Evolutionary conservation across 2,329 filamentous ascomycete species (phyloP), one percentile per base, ranked within the genome.

Genomic region (Aspergillus quadrilineatus): DNA sequence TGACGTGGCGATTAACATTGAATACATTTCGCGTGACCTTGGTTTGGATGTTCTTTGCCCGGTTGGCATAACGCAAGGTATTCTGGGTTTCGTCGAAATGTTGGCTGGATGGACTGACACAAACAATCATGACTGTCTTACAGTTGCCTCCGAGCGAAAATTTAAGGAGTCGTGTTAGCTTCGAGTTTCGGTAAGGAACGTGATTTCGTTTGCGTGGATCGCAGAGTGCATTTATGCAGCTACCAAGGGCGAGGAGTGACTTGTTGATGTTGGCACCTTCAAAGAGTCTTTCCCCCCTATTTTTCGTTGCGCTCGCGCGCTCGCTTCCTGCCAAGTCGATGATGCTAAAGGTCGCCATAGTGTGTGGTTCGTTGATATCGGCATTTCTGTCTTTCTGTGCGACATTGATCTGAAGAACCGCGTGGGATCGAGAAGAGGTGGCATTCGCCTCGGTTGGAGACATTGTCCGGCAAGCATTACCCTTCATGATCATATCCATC

Each of bases 231-330:
- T 99, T 99, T 81, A 99, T 99, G 77, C 94, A 99, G 75, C 93
- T 93, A 60, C 94, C 94, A 7, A 99, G 79, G 0, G 94, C 93
- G 14, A 99, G 85, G 2, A 99, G 82, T 1, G 94, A 99, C 71
- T 97, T 97, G 84, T 99, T 99, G 84, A 99, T 99, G 75, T 99
- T 99, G 67, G 94, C 94, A 61, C 94, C 94, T 75, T 99, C 94
- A 12, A 92, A 81, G 37, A 99, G 79, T 37, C 94, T 84, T 71
- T 96, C 93, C 55, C 94, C 94, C 53, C 94, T 82, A 73, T 99
- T 99, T 78, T 97, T 96, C 17, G 94, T 99, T 26, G 92, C 94
- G 56, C 92, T 97, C 1, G 94, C 94, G 66, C 94, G 86, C 75
- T 99, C 94, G 63, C 92, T 97, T 50, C 94, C 94, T 4, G 94